Percentiles rank a stretch among this genome's conserved stretches.
Conservation (phyloP, 2,329 filamentous ascomycete genomes). For the Plectosphaerella cucumerina region DNA sequence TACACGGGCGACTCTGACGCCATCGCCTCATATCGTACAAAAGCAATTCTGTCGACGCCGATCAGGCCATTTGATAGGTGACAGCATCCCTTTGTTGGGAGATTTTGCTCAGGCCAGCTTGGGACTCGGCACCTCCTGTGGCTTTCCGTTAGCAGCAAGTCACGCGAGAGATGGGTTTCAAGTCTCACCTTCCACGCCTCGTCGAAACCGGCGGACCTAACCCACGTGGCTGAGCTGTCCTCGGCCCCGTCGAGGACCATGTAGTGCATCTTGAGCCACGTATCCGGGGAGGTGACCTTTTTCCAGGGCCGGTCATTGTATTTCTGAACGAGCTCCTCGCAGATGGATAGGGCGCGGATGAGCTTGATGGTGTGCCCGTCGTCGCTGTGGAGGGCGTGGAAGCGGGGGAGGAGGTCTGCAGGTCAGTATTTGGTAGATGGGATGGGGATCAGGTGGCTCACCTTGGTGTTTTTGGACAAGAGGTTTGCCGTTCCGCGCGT, state of each 20-base stretch:
- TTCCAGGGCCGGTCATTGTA: constrained; percentile 46
- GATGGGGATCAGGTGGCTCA: constrained; percentile 16
- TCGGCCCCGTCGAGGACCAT: constrained; percentile 62
- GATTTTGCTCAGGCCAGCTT: too few species aligned
- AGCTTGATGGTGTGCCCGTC: constrained; percentile 83
- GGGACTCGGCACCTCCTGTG: too few species aligned
- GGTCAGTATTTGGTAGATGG: constrained; percentile 5
- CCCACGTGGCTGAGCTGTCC: constrained; percentile 49
- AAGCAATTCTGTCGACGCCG: too few species aligned
- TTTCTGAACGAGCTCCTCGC: constrained; percentile 42
- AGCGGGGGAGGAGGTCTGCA: constrained; percentile 38
- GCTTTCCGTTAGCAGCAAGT: too few species aligned
- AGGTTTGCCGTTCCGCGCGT: constrained; percentile 26
- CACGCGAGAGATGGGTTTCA: too few species aligned
- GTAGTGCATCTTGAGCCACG: constrained; percentile 58
- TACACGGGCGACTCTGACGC: too few species aligned
- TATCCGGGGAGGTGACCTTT: constrained; percentile 46
- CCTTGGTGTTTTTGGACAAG: constrained; percentile 41
- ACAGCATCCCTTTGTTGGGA: neutral
- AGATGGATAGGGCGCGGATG: constrained; percentile 64
- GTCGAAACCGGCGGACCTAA: constrained; percentile 57
- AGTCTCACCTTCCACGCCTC: constrained; percentile 56
- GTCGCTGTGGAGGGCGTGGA: constrained; percentile 49
- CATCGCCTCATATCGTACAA: too few species aligned
- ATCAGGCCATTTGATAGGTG: too few species aligned